A percentile compares a stretch with the other conserved stretches of the same genome.
Conservation (phyloP, 805 yeast genomes). For the Zygoascus tannicola region DNA sequence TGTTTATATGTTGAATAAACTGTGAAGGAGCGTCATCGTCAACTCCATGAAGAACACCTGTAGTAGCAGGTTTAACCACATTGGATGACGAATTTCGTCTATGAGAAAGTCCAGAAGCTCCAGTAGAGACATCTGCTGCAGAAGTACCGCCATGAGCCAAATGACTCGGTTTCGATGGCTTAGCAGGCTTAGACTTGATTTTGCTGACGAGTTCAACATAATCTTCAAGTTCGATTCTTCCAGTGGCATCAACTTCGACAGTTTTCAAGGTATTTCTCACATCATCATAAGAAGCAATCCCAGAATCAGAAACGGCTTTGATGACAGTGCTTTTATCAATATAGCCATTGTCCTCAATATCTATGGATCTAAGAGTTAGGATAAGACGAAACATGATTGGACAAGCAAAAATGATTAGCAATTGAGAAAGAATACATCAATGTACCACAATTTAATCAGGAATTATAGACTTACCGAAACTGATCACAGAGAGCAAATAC, state of each 20-base stretch:
- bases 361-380: constrained; percentile 45
- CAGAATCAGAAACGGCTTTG: constrained; percentile 68
- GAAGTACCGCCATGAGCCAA: constrained; percentile 9
- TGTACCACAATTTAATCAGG: no score
- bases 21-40: constrained; percentile 95
- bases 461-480: constrained; percentile 41
- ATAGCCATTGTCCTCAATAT: constrained; percentile 87
- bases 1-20: constrained; percentile 91
- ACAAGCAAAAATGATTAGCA: neutral
- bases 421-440: neutral
- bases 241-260: constrained; percentile 91
- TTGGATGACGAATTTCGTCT: constrained; percentile 28
- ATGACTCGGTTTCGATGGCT: constrained; percentile 3
- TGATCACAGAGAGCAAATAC: constrained; percentile 77
- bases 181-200: constrained; percentile 42
- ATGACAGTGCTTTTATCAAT: constrained; percentile 86
- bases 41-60: constrained; percentile 90
- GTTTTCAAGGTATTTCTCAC: constrained; percentile 88
- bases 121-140: constrained; percentile 8
- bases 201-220: constrained; percentile 78
- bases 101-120: constrained; percentile 12
- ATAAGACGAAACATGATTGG: neutral
- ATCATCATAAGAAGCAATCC: constrained; percentile 78
- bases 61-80: constrained; percentile 74
- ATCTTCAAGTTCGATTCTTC: constrained; percentile 93